Evolutionary conservation across 768 basidiomycete genomes (phyloP), one percentile per base, ranked within the genome.

Genomic region (Phanerochaete carnosa): DNA sequence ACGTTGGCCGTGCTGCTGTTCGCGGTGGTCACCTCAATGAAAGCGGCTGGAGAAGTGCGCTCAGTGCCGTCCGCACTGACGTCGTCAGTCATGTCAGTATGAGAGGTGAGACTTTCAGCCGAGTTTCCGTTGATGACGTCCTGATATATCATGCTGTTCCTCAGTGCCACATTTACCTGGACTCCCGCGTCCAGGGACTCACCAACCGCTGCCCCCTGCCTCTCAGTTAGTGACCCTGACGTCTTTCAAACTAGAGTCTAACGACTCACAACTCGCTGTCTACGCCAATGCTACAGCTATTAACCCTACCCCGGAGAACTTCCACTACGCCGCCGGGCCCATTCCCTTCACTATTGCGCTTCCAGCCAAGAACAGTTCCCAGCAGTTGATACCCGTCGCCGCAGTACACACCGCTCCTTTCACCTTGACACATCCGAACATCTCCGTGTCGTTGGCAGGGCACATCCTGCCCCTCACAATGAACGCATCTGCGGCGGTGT

Each of bases 91-190:
- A 70, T 15, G 64, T 91, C 28, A 78, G 73, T 39, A 59, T 89
- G 56, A 80, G 81, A 57, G 76, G 90, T 90, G 67, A 32, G 87
- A 77, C 28, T 37, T 15, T 22, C 16, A 3, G 30, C 4, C n/a
- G n/a, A 19, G 49, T 4, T 6, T 2, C 13, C n/a, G n/a, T n/a
- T n/a, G n/a, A 33, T 32, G 28, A 32, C 19, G 23, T 32, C n/a
- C 32, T 33, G 1, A 19, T n/a, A 4, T 19, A 32, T 11, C 13
- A 33, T 32, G 30, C 19, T 43, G 15, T 23, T 19, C 15, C 61
- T 37, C 50, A 91, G 89, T 90, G 28, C 88, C 87, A 8, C 69
- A 75, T 8, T 65, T 92, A 8, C 87, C 89, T 45, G 88, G 87
- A 3, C 73, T 92, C 16, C 90, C 90, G 19, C 70, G 72, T 22